Base-by-base conservation (phyloP, 257 asterid species). In the Cruciata laevipes region DNA sequence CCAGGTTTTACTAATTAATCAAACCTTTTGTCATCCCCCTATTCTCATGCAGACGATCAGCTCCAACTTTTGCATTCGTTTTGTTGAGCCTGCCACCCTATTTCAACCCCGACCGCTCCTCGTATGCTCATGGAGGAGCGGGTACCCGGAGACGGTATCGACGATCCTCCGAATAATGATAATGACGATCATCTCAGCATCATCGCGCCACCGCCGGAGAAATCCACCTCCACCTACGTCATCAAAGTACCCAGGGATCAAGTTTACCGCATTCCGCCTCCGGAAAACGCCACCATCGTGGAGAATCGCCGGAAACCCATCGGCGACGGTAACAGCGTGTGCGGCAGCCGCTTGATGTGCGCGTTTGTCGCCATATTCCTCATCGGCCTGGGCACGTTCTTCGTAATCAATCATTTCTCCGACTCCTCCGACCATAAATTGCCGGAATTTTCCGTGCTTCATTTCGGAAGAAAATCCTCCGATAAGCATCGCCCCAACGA, bases 181-280 rank as follows among this genome's bases (percentile, higher is more conserved):
- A 37, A 51, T 8, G 51, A 51, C 51, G 51, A 51, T 18, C 51
- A 40, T 32, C 24, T 44, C 1, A 72, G 72, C 30, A 23, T 7
- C 8, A 52, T 47, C 2, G 20, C 20, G n/a, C n/a, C n/a, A n/a
- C n/a, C n/a, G n/a, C 60, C 60, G 23, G 32, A 1, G 61, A 64
- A 63, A 9, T 24, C 77, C 24, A 31, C 47, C 20, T 86, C 74
- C 3, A 86, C 95, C 57, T 86, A 86, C 67, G 86, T 92, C 52
- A 83, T 92, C 20, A 92, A 80, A 32, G 73, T 89, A 38, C 96
- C 95, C 31, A 83, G 87, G 17, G 91, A 92, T 59, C 89, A 84
- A 69, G 82, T 92, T 61, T 86, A 87, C 78, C 95, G 96, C 30
- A 68, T 88, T 3, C 98, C 98, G 0, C 95, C 97, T 0, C 86